A percentile compares a stretch with the other conserved stretches of the same genome.
These are phyloP conservation scores for Suillus ampliporus DNA, from an alignment of 768 basidiomycete species.

Conservation along the genomic window DNA sequence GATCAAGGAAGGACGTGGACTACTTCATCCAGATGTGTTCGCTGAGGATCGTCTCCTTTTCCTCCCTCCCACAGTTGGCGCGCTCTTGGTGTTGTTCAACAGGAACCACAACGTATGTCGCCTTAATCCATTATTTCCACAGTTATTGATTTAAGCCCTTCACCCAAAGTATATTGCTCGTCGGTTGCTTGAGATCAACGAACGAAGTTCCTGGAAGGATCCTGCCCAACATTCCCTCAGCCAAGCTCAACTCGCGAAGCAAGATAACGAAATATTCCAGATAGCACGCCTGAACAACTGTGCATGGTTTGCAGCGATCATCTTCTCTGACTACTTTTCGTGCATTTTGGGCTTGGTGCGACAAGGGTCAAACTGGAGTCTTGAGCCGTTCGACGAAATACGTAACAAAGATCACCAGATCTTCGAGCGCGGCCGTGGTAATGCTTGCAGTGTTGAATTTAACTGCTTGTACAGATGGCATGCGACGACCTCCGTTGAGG, in stretches of 20 bases:
- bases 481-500: conserved; percentile 73
- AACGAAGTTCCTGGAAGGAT: conserved; percentile 65
- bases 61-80: conserved; percentile 78
- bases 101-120: conserved; percentile 83
- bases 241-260: conserved; percentile 46
- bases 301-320: conserved; percentile 76
- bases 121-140: neutral
- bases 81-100: conserved; percentile 83
- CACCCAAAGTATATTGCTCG: conserved; percentile 71
- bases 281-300: conserved; percentile 79
- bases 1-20: conserved; percentile 65
- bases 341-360: conserved; percentile 80
- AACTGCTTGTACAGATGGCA: conserved; percentile 89
- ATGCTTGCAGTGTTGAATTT: conserved; percentile 87
- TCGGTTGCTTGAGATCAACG: conserved; percentile 82
- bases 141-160: neutral
- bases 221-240: conserved; percentile 49
- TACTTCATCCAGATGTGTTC: conserved; percentile 73
- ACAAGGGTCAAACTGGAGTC: conserved; percentile 76
- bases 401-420: conserved; percentile 62
- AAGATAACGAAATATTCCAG: conserved; percentile 86
- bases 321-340: conserved; percentile 85
- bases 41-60: conserved; percentile 79
- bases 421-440: conserved; percentile 82
- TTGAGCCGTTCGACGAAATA: conserved; percentile 79